These are phyloP conservation scores for Colletotrichum noveboracense DNA, from an alignment of 2,329 filamentous ascomycete genomes.

Conservation along the genomic window DNA sequence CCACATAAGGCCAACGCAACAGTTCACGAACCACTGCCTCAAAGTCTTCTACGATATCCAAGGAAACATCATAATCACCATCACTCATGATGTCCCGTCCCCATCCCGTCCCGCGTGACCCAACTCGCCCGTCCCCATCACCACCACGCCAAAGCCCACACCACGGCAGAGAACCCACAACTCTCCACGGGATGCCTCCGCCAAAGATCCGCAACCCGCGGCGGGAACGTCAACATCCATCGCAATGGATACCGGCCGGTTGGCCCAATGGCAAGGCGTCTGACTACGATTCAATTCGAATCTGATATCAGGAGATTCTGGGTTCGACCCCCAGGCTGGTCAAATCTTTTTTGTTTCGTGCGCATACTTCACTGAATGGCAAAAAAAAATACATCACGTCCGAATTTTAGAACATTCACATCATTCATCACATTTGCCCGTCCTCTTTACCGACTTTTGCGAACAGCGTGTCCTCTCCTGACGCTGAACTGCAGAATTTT, in stretches of 20 bases:
- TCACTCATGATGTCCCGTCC: not conserved
- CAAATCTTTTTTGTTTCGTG: not conserved
- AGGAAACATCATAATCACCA: not conserved
- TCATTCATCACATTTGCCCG: not conserved
- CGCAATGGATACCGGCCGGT: not conserved
- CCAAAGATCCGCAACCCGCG: not conserved
- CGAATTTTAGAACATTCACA: not conserved
- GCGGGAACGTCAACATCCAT: not conserved
- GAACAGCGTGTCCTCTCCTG: not conserved
- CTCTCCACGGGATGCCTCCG: not conserved
- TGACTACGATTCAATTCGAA: slow-evolving; percentile 34
- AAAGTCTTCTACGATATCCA: not conserved
- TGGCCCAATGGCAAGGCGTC: slow-evolving; percentile 44
- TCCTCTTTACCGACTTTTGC: not conserved
- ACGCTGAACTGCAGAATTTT: not conserved
- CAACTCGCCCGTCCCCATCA: not conserved
- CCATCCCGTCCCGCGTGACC: not conserved
- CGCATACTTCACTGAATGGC: not conserved
- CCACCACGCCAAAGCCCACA: not conserved
- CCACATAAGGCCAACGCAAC: not conserved
- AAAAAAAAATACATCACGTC: not conserved
- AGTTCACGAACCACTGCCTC: not conserved
- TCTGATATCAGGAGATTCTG: slow-evolving; percentile 21
- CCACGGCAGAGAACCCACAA: not conserved
- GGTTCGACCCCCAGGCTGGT: slow-evolving; percentile 23